Evolutionary conservation across 306 rosid genomes (phyloP), one percentile per base, ranked within the genome.

Genomic region (Notholithocarpus densiflorus): DNA sequence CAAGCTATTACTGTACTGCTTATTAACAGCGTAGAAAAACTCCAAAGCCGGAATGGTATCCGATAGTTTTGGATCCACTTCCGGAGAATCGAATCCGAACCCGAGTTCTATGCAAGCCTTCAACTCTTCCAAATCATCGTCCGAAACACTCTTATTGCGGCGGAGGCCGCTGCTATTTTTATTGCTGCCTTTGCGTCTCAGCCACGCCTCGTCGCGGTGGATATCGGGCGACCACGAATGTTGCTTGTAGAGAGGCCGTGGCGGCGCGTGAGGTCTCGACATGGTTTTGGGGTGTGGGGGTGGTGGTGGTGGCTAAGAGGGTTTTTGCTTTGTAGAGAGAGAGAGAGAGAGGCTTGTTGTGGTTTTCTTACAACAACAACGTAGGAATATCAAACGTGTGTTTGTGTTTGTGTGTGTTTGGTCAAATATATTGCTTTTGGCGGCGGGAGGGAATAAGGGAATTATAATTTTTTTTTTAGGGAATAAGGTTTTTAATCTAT

Each of bases 31-130:
- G n/a, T 80, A 87, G 79, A 84, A 94, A 7, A 89, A 40, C 62
- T 79, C 89, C 80, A 92, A 73, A 17, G 97, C 96, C 0, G 97
- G 97, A 23, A 94, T 80, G 0, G 96, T 87, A 5, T 80, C 10
- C 5, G 87, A 80, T 0, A 94, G 81, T 8, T 89, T 89, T 20
- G 79, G 86, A 82, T 92, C 90, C 2, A 80, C 24, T 23, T 89
- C 88, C 1, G 87, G 85, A 19, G 97, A 89, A 53, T 90, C 92
- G 75, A 92, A 90, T 70, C 76, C 86, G 72, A 88, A 88, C 1
- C 98, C 98, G 48, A 94, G 90, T 56, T 92, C 98, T 21, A 94
- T 43, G 82, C 98, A 94, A 4, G 91, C 98, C 27, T 92, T 94
- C 34, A 94, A 75, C 52, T 94, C 98, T 0, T 92, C 84, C 45